Evolutionary conservation across 2,329 filamentous ascomycete genomes (phyloP).

Genomic region (Trichoderma pleuroti): DNA sequence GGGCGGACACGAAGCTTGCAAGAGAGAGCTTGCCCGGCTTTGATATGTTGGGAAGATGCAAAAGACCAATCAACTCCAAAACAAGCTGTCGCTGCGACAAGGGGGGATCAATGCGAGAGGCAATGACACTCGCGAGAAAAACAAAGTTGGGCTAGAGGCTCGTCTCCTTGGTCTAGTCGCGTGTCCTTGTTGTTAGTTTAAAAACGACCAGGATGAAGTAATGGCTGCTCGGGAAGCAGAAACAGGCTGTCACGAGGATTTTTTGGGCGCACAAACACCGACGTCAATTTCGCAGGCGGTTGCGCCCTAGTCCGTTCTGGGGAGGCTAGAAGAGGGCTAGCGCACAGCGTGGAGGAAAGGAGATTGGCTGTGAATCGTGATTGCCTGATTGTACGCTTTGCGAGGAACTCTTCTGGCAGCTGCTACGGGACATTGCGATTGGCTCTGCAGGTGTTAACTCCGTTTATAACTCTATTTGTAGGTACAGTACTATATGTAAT

Average conservation of each 20-base stretch:
- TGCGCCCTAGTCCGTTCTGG: slow-evolving; percentile 3
- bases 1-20: not conserved
- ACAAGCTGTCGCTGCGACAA: not conserved
- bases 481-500: not conserved
- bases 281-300: not conserved
- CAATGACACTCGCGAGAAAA: not conserved
- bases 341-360: not conserved
- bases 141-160: not conserved
- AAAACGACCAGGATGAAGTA: not conserved
- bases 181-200: slow-evolving; percentile 6
- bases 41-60: not conserved
- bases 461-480: not conserved
- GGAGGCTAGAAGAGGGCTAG: not conserved
- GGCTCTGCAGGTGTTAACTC: not conserved
- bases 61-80: not conserved
- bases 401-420: not conserved
- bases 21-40: not conserved
- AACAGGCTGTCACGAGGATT: slow-evolving; percentile 13
- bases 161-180: not conserved
- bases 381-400: not conserved
- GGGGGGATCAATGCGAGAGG: not conserved
- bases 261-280: slow-evolving; percentile 13
- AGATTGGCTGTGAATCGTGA: not conserved
- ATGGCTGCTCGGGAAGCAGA: not conserved
- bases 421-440: not conserved